Evolutionary conservation across 2,329 filamentous ascomycete genomes (phyloP), one percentile per base, ranked within the genome.

Genomic region (Talaromyces pinophilus): DNA sequence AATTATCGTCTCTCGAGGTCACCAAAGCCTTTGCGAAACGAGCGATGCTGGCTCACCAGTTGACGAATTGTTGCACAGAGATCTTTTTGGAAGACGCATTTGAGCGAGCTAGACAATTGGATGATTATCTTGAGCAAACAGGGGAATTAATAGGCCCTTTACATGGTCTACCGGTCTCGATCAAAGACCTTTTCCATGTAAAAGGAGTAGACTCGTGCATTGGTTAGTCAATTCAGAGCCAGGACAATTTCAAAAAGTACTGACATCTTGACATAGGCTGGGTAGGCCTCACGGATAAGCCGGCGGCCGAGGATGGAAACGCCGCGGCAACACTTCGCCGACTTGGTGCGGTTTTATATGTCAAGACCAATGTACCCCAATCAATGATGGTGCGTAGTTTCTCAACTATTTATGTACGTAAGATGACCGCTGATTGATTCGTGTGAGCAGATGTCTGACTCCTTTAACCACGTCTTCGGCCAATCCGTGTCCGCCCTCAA

Each of bases 401-500:
- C 17, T 30, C 7, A 88, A 88, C 11, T 80, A 88, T 0, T 87
- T 87, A n/a, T n/a, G 22, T 13, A 44, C 22, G 15, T 28, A 33
- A n/a, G 38, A 30, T 30, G 22, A 28, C 7, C 15, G 4, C 57
- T 60, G 38, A 60, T 59, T 42, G 17, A 35, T 10, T 19, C 19
- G 30, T 17, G 17, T 30, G 38, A 52, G 1, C 87, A 87, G 1
- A 87, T 65, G 62, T 64, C 66, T 15, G 88, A 90, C 72, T 84
- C 82, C 2, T 82, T 85, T 54, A 90, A 88, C 74, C 84, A 88
- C 71, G 72, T 90, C 22, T 87, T 87, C 65, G 88, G 88, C 1
- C 82, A 85, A 40, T 86, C 86, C 0, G 77, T 90, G 2, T 91
- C 90, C 71, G 89, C 90, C 0, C 80, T 84, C 65, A 90, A 90